Conservation (phyloP, 2,329 filamentous ascomycete species). For the Penicillium sp. region DNA sequence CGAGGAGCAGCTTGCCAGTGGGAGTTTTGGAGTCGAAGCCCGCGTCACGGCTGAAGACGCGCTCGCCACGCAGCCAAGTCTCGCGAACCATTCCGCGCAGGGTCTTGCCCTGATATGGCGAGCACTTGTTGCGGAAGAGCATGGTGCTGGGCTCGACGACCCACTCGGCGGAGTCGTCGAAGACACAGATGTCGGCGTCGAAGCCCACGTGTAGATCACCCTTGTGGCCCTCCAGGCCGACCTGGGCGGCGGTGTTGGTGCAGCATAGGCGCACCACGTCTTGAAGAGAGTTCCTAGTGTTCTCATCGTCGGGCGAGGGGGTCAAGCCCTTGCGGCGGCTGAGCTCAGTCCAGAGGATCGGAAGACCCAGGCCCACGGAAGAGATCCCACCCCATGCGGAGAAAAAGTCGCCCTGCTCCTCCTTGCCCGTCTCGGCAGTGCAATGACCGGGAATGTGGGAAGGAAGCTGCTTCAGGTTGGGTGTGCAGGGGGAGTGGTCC, state of each 20-base stretch:
- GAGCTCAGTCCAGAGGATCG: slow-evolving; percentile 80
- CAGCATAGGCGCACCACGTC: slow-evolving; percentile 85
- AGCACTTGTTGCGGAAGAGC: slow-evolving; percentile 92
- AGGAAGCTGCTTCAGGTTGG: slow-evolving; percentile 84
- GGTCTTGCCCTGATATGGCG: slow-evolving; percentile 76
- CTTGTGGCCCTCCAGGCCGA: slow-evolving; percentile 75
- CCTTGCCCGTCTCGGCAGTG: slow-evolving; percentile 32
- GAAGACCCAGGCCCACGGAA: slow-evolving; percentile 84
- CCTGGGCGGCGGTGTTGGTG: slow-evolving; percentile 79
- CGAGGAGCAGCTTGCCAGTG: slow-evolving; percentile 38
- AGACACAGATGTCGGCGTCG: slow-evolving; percentile 88
- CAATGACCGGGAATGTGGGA: slow-evolving; percentile 56
- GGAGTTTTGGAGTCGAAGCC: slow-evolving; percentile 38
- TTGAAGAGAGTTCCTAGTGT: slow-evolving; percentile 55
- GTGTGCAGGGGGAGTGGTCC: slow-evolving; percentile 94
- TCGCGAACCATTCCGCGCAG: slow-evolving; percentile 75
- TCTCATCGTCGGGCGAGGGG: slow-evolving; percentile 37
- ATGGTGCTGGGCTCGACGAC: slow-evolving; percentile 70
- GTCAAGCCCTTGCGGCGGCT: slow-evolving; percentile 53
- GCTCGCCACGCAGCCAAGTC: slow-evolving; percentile 76
- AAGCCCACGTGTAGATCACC: slow-evolving; percentile 75
- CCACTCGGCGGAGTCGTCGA: slow-evolving; percentile 79
- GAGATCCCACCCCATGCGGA: slow-evolving; percentile 95
- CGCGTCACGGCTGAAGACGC: slow-evolving; percentile 66
- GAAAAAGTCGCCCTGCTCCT: slow-evolving; percentile 75